A percentile compares a stretch with the other conserved stretches of the same genome.
Conservation (phyloP, 2,329 filamentous ascomycete species). For the Pseudocercospora musae region DNA sequence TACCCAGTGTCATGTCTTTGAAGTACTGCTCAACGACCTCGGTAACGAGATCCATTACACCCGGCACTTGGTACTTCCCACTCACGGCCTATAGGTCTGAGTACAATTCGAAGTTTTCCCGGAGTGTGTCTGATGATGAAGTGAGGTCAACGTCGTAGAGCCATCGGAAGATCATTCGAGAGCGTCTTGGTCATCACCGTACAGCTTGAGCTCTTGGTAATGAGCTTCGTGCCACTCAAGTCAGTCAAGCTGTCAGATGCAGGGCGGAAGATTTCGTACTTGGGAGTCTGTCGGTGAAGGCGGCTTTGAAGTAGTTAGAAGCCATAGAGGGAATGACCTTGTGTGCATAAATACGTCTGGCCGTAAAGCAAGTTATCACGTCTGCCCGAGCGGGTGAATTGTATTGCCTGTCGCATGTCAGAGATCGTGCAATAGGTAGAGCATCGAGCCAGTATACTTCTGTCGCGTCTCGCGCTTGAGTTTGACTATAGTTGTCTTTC, state of each 20-base stretch:
- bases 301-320: conserved; percentile 5
- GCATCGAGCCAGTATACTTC: neutral
- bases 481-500: no score
- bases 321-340: conserved; percentile 7
- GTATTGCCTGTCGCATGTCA: neutral
- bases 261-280: neutral
- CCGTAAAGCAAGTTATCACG: conserved; percentile 1
- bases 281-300: neutral
- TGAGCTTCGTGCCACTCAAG: neutral
- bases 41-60: neutral
- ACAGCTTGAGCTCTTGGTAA: neutral
- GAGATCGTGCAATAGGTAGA: neutral
- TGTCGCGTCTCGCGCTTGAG: neutral
- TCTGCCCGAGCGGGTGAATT: conserved; percentile 1
- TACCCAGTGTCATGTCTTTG: no score
- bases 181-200: conserved; percentile 10
- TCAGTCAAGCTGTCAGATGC: neutral
- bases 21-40: no score
- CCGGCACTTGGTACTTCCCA: conserved; percentile 8
- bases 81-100: conserved; percentile 1
- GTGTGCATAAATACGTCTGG: conserved; percentile 1
- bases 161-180: conserved; percentile 7
- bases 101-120: neutral
- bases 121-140: neutral
- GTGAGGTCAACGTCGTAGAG: conserved; percentile 7